These are phyloP conservation scores for Tillandsia leiboldiana DNA, from an alignment of 176 grass and related monocot genomes.

Conservation along the genomic window DNA sequence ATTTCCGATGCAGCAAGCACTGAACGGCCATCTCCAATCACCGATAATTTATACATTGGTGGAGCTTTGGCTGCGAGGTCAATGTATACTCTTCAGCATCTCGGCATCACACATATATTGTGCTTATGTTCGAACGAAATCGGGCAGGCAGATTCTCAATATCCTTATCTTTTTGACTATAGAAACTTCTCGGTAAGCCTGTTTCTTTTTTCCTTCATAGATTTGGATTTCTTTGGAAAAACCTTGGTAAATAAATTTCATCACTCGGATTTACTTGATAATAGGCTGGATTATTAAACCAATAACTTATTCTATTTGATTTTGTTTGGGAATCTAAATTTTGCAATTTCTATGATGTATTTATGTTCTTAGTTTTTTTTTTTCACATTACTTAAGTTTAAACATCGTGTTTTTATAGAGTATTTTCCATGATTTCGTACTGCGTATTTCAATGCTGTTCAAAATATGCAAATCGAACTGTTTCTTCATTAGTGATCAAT, in stretches of 20 bases:
- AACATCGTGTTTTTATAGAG: not conserved
- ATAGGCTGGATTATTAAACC: no score
- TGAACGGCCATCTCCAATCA: conserved; percentile 75
- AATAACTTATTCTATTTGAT: no score
- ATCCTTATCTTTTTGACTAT: conserved; percentile 65
- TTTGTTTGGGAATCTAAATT: not conserved
- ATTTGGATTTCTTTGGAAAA: not conserved
- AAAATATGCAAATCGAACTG: not conserved
- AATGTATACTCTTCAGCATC: conserved; percentile 69
- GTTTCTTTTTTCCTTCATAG: not conserved
- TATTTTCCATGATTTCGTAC: not conserved
- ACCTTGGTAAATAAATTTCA: not conserved
- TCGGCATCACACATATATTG: conserved; percentile 76
- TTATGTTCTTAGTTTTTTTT: not conserved
- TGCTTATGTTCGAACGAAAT: conserved; percentile 95
- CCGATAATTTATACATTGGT: conserved; percentile 67
- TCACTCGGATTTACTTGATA: no score
- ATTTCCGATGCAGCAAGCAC: conserved; percentile 91
- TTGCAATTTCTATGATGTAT: not conserved
- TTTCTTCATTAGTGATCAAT: not conserved
- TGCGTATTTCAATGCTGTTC: not conserved
- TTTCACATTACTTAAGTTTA: not conserved
- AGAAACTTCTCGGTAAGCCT: conserved; percentile 80
- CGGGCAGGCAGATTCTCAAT: conserved; percentile 76
- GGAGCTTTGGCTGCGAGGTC: conserved; percentile 84